Percentiles rank a stretch among this genome's conserved stretches.
Conservation (phyloP, 495 filamentous ascomycete genomes). For the Amorphotheca resinae region DNA sequence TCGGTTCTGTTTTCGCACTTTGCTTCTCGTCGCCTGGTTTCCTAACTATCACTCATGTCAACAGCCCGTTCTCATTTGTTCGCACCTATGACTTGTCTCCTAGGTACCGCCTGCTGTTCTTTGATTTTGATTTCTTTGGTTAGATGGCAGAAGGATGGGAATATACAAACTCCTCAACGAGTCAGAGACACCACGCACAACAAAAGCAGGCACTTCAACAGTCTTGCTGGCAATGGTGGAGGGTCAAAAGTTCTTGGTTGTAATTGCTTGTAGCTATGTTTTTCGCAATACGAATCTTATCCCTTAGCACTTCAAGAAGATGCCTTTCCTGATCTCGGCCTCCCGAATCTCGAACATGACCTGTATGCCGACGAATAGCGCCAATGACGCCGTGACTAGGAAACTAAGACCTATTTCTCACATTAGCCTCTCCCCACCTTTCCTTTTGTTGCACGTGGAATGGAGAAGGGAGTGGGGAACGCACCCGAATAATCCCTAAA, state of each 20-base stretch:
- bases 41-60: too few species aligned
- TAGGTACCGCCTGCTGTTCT: background rate
- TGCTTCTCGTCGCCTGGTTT: too few species aligned
- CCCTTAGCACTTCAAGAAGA: slow-evolving; percentile 68
- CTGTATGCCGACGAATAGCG: slow-evolving; percentile 76
- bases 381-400: slow-evolving; percentile 50
- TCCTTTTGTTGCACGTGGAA: background rate
- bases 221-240: slow-evolving; percentile 1
- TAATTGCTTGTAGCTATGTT: slow-evolving; percentile 2
- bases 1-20: too few species aligned
- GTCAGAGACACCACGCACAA: background rate
- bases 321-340: slow-evolving; percentile 66
- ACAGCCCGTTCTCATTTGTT: too few species aligned
- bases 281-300: slow-evolving; percentile 3
- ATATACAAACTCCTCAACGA: background rate
- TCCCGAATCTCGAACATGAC: slow-evolving; percentile 95
- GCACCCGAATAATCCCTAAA: slow-evolving; percentile 58
- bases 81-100: too few species aligned
- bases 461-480: slow-evolving; percentile 7
- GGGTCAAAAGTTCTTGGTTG: slow-evolving; percentile 6
- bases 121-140: slow-evolving; percentile 1
- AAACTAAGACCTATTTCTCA: slow-evolving; percentile 50
- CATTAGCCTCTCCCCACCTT: slow-evolving; percentile 12
- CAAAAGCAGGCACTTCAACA: slow-evolving; percentile 3
- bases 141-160: background rate